Evolutionary conservation across 805 yeast species (phyloP).

Genomic region (Candida vaughaniae): DNA sequence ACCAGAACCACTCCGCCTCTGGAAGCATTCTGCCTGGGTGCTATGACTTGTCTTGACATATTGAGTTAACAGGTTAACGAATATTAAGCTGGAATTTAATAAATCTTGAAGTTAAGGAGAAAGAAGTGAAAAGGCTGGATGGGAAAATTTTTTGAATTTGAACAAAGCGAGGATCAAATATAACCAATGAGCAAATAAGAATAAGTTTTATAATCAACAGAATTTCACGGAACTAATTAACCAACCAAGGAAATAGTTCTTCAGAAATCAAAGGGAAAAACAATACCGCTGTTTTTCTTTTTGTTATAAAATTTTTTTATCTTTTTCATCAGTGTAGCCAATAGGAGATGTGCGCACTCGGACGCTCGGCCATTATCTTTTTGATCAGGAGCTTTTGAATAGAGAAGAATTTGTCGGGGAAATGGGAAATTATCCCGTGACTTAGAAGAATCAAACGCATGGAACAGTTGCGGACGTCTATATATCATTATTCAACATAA

Average conservation of each 20-base stretch:
- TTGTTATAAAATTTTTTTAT: slow-evolving; percentile 20
- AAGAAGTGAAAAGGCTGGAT: slow-evolving; percentile 1
- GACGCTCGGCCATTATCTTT: not conserved
- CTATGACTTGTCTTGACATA: slow-evolving; percentile 13
- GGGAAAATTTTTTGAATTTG: not conserved
- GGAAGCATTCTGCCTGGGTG: slow-evolving; percentile 11
- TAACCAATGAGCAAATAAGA: slow-evolving; percentile 6
- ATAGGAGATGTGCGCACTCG: slow-evolving; percentile 8
- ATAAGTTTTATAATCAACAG: slow-evolving; percentile 4
- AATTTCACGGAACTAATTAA: not conserved
- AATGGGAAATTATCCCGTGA: not conserved
- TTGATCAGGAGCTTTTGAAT: not conserved
- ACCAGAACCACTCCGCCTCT: slow-evolving; percentile 2
- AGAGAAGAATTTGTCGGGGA: not conserved
- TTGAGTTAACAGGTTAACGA: not conserved
- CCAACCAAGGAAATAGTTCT: not conserved
- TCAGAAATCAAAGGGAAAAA: not conserved
- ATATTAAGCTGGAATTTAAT: no score
- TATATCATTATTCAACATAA: no score
- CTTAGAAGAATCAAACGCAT: no score
- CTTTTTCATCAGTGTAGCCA: slow-evolving; percentile 30
- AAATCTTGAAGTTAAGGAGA: not conserved
- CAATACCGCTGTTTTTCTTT: not conserved
- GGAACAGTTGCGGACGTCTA: no score
- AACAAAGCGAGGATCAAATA: not conserved